Percentiles rank a stretch among this genome's conserved stretches.
Evolutionary conservation across 345 rosid genomes (phyloP).

Genomic region (Brassica juncea): DNA sequence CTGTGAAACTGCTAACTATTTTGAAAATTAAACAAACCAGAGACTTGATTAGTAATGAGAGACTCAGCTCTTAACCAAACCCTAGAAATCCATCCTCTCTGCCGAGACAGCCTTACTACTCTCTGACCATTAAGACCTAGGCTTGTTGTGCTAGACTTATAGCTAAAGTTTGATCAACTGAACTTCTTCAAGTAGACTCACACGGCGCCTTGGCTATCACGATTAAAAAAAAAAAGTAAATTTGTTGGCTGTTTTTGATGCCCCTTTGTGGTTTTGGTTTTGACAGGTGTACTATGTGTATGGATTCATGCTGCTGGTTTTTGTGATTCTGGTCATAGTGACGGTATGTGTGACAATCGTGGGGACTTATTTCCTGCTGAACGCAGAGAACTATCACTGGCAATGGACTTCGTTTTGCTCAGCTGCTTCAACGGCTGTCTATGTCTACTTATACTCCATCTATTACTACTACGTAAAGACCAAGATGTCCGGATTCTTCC

Average conservation of each 20-base stretch:
- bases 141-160: not conserved
- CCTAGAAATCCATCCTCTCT: not conserved
- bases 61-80: not conserved
- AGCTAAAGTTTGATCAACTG: not conserved
- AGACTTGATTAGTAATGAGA: not conserved
- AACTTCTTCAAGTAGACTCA: not conserved
- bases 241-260: not conserved
- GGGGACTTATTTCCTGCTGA: conserved; percentile 87
- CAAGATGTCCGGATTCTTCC: conserved; percentile 96
- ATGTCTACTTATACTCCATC: conserved; percentile 84
- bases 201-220: not conserved
- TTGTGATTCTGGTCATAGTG: conserved; percentile 84
- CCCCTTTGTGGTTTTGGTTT: not conserved
- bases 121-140: not conserved
- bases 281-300: conserved; percentile 89
- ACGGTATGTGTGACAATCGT: conserved; percentile 94
- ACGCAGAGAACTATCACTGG: conserved; percentile 98
- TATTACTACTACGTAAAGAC: conserved; percentile 90
- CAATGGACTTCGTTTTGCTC: conserved; percentile 96
- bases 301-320: conserved; percentile 89
- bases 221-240: too few species aligned
- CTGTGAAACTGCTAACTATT: not conserved
- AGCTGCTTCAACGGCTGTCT: conserved; percentile 92
- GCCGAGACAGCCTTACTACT: not conserved
- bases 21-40: not conserved